Evolutionary conservation across 148 eudicot species (phyloP).

Genomic region (Camellia japonica): DNA sequence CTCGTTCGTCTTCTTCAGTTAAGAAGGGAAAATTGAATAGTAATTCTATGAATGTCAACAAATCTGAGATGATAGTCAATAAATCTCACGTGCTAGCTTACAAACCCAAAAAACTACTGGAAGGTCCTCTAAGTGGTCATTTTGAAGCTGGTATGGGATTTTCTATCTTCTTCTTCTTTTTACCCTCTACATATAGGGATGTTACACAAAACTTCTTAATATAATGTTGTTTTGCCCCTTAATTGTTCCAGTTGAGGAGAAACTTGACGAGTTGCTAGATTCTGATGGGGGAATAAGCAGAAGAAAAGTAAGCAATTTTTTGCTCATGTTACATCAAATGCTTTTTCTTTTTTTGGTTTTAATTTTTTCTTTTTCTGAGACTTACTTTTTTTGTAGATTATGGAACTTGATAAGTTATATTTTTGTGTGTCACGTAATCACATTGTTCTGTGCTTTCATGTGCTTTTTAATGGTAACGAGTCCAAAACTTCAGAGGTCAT

Average conservation of each 20-base stretch:
- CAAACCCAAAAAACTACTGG: conserved; percentile 52
- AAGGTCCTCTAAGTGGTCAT: conserved; percentile 45
- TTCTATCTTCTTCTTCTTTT: conserved; percentile 3
- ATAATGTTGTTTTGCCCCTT: neutral
- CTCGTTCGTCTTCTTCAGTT: conserved; percentile 40
- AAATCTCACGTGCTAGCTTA: conserved; percentile 31
- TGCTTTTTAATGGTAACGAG: neutral
- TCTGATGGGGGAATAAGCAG: conserved; percentile 84
- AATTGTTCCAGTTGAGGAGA: conserved; percentile 66
- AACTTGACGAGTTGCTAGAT: conserved; percentile 79
- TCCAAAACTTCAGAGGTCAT: neutral
- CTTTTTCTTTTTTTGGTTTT: neutral
- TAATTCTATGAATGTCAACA: conserved; percentile 29
- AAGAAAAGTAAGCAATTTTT: conserved; percentile 51
- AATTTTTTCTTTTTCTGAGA: neutral
- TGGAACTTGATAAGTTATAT: neutral
- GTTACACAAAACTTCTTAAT: neutral
- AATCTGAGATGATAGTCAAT: conserved; percentile 30
- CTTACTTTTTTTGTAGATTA: neutral
- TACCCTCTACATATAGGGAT: neutral
- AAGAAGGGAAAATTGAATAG: conserved; percentile 49
- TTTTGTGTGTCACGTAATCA: neutral
- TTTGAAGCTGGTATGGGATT: conserved; percentile 61
- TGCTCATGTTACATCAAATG: neutral
- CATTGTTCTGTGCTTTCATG: neutral